Evolutionary conservation across 2,329 filamentous ascomycete species (phyloP).

Genomic region (Alternaria gaisen): DNA sequence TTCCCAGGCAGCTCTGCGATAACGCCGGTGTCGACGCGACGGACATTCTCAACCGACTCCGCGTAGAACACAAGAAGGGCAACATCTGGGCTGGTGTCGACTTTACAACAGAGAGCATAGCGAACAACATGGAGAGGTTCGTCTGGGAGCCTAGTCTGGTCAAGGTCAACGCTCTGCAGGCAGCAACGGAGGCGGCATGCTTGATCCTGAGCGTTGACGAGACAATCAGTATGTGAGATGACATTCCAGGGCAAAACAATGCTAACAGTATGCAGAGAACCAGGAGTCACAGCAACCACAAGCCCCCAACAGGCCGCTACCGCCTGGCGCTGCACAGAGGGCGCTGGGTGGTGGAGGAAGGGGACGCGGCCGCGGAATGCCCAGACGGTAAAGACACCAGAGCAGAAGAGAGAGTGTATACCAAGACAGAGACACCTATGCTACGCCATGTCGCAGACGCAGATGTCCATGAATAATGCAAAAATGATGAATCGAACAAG

Average conservation of each 20-base stretch:
- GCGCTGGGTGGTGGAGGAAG: constrained; percentile 74
- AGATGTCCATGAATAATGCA: constrained; percentile 46
- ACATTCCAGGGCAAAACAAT: not conserved
- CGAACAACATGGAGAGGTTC: constrained; percentile 93
- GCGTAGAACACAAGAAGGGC: constrained; percentile 94
- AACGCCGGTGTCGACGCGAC: constrained; percentile 98
- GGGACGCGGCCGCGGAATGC: constrained; percentile 76
- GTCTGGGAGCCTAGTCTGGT: constrained; percentile 97
- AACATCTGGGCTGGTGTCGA: constrained; percentile 96
- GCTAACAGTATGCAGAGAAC: constrained; percentile 67
- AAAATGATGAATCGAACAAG: constrained; percentile 22
- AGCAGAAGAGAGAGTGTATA: constrained; percentile 25
- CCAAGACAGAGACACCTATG: constrained; percentile 30
- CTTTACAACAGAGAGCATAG: constrained; percentile 88
- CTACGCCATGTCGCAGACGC: constrained; percentile 25
- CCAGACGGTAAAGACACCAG: constrained; percentile 68
- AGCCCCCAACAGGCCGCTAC: constrained; percentile 74
- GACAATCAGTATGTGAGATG: constrained; percentile 77
- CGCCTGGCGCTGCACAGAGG: constrained; percentile 78
- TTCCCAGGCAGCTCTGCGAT: constrained; percentile 96
- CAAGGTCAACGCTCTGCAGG: constrained; percentile 97
- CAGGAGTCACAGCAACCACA: constrained; percentile 90
- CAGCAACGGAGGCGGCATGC: constrained; percentile 93
- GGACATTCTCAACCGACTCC: constrained; percentile 94
- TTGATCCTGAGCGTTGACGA: constrained; percentile 96